Evolutionary conservation across 495 filamentous ascomycete genomes (phyloP), one percentile per base, ranked within the genome.

Genomic region (Lentithecium fluviatile): DNA sequence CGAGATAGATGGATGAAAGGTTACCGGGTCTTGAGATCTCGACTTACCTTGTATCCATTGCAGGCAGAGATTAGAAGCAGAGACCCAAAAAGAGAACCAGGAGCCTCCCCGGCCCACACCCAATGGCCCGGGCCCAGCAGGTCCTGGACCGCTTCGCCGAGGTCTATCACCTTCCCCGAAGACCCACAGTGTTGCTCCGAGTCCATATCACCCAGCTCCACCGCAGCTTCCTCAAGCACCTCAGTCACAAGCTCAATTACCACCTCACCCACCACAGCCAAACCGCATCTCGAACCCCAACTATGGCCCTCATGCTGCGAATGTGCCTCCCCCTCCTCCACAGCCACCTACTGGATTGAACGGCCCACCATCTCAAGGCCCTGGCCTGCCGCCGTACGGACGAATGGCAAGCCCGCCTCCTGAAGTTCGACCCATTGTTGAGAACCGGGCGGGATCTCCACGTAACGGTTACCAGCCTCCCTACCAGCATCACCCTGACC

Each of bases 361-460:
- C 45, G 70, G 65, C 0, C 71, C 73, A 12, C 64, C 71, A 20
- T 69, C 60, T 37, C 73, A 72, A 50, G 68, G 60, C 11, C 71
- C 71, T 19, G 52, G 36, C 26, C 43, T 82, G 53, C 80, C 83
- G 52, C 78, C 83, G n/a, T 86, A 85, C 69, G 81, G 80, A 43
- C 78, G 83, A 48, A 78, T 80, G 0, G 85, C 83, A 62, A 94
- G 88, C 67, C 92, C 92, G 38, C 83, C 88, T 23, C 83, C 88
- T 34, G 93, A 97, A 52, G 87, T 92, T 51, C 85, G 90, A 46
- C 90, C 91, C 0, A 84, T 95, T 68, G 83, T 91, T 64, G 93
- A 97, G 56, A 88, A 88, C 67, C 84, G 88, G 25, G 86, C 89
- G 64, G 84, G 91, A 13, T 96, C 94, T 11, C 89, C 92, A 23